Base-by-base conservation (phyloP, 2,329 filamentous ascomycete genomes). In the Neonectria neomacrospora region DNA sequence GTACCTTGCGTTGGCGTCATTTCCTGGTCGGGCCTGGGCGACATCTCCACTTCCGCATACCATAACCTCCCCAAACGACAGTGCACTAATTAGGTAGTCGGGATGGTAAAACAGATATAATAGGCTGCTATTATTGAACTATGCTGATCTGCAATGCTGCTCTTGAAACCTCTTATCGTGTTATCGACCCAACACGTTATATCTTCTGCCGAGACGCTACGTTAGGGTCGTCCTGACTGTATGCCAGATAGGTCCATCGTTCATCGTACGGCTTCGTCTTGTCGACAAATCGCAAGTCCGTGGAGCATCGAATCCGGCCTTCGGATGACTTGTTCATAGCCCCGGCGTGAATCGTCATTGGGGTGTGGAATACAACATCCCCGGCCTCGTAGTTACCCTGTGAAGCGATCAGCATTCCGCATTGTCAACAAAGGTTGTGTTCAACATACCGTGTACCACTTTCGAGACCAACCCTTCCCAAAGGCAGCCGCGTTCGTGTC, bases 401-500 rank as follows among this genome's bases (percentile, higher is more conserved):
- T 30, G 39, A 10, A 34, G 11, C 10, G 16, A 45, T 28, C 42
- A 37, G 22, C 2, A 5, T 16, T 14, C 9, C 8, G 8, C 22
- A 26, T 3, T 20, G n/a, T 6, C 10, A 23, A 18, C 14, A 26
- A 16, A 41, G 9, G 14, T 1, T 11, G 18, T 16, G 14, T 11
- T 20, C 4, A 34, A 48, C 56, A 18, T 52, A 47, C 61, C 34
- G 41, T 34, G 10, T 52, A 50, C 56, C 56, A 63, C 9, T 39
- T 30, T 6, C 47, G 52, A 16, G 45, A 64, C 47, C 61, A 61
- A 11, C 57, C 8, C 20, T 48, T 23, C 12, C 53, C 32, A 50
- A 64, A 54, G 20, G 22, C 48, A 30, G 53, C 34, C 8, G 58
- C 39, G 39, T 61, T 64, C n/a, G 50, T 64, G 28, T 61, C 53